phyloP scores from a whole-genome alignment of 1,139 yeast genomes.

The Blastobotrys arbuscula region DNA sequence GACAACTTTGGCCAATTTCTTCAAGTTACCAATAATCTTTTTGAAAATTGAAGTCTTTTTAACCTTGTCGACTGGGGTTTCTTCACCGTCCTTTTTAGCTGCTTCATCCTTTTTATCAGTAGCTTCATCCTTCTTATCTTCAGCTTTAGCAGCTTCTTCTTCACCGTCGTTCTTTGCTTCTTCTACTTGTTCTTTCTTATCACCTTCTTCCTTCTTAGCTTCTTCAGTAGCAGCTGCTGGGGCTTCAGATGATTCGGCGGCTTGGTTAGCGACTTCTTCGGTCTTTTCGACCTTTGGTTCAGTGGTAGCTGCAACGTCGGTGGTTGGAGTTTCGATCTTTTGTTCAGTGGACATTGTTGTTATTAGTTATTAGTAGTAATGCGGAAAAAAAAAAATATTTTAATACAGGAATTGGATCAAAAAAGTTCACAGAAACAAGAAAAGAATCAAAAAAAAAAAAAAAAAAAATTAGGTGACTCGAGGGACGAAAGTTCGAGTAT shows the following conservation, averaged over 20 bases:
- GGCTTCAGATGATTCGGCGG: conserved; percentile 2
- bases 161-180: conserved; percentile 17
- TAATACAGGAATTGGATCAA: not conserved
- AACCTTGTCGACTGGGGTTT: conserved; percentile 22
- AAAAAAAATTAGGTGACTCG: not conserved
- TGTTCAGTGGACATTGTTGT: conserved; percentile 7
- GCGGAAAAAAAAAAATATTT: too few relatives aligned
- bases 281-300: conserved; percentile 10
- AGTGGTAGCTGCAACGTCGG: conserved; percentile 23
- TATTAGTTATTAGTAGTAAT: not conserved
- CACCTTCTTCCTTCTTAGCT: conserved; percentile 11
- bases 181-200: conserved; percentile 10
- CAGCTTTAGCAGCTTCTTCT: conserved; percentile 19
- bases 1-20: conserved; percentile 39
- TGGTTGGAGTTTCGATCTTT: conserved; percentile 8
- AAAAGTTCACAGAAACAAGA: conserved; percentile 3
- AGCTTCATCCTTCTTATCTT: conserved; percentile 15
- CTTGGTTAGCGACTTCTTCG: conserved; percentile 17
- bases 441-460: conserved; percentile 1
- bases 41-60: conserved; percentile 46
- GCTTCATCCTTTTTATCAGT: conserved; percentile 16
- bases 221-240: conserved; percentile 21
- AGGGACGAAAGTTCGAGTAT: conserved; percentile 4
- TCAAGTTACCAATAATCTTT: conserved; percentile 45
- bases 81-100: conserved; percentile 18